Evolutionary conservation across 192 early-diverging fungal genomes (phyloP).

Genomic region (Thamnidium elegans): DNA sequence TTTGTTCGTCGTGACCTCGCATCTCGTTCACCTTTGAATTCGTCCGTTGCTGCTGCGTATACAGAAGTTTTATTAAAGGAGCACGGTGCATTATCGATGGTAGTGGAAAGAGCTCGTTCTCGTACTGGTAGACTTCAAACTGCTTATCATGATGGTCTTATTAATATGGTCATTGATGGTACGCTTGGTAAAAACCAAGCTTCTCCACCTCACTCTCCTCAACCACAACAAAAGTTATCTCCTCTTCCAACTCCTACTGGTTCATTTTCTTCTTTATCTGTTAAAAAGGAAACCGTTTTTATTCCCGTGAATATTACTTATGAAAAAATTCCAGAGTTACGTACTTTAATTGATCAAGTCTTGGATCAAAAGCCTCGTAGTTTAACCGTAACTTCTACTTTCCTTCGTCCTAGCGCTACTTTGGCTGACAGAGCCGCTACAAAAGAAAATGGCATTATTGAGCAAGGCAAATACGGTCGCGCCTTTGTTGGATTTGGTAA

Average conservation of each 20-base stretch:
- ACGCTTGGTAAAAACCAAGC: slow-evolving; percentile 29
- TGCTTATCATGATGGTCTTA: slow-evolving; percentile 27
- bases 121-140: slow-evolving; percentile 36
- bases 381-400: slow-evolving; percentile 11
- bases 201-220: neutral
- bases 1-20: slow-evolving; percentile 31
- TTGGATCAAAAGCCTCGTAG: slow-evolving; percentile 32
- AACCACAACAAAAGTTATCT: neutral
- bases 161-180: slow-evolving; percentile 37
- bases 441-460: slow-evolving; percentile 18
- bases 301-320: slow-evolving; percentile 39
- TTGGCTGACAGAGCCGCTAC: slow-evolving; percentile 18
- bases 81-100: slow-evolving; percentile 33
- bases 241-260: slow-evolving; percentile 14
- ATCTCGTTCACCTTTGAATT: slow-evolving; percentile 33
- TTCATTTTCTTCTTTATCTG: neutral
- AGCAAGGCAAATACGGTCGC: slow-evolving; percentile 33
- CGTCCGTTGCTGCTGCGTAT: slow-evolving; percentile 32
- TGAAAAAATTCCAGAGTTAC: slow-evolving; percentile 35
- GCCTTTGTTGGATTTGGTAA: slow-evolving; percentile 32
- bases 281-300: slow-evolving; percentile 13
- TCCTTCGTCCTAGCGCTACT: slow-evolving; percentile 31
- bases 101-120: slow-evolving; percentile 35
- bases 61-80: slow-evolving; percentile 31
- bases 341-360: slow-evolving; percentile 36